Conservation (phyloP, 192 early-diverging fungal genomes). For the Lobulomyces angularis region DNA sequence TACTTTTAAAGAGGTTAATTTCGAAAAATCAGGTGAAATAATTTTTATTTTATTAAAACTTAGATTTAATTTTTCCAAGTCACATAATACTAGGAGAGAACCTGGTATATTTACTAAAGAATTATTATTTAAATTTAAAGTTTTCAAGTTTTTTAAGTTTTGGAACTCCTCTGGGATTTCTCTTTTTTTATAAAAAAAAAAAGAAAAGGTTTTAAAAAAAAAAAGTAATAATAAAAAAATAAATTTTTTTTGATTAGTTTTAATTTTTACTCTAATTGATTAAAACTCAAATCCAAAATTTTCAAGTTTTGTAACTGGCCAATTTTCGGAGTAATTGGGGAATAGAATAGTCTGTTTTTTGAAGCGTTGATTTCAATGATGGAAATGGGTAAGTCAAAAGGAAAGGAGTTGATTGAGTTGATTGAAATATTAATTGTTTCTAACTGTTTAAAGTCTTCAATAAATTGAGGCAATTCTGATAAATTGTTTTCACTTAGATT, state of each 20-base stretch:
- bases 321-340: constrained; percentile 32
- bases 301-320: constrained; percentile 21
- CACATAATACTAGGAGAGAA: constrained; percentile 13
- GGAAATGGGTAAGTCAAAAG: constrained; percentile 17
- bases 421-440: constrained; percentile 22
- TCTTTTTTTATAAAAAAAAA: no score
- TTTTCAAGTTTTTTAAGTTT: constrained; percentile 19
- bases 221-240: no score
- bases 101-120: constrained; percentile 24
- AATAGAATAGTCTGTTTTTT: constrained; percentile 33
- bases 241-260: not conserved
- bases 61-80: constrained; percentile 16
- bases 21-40: not conserved
- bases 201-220: no score
- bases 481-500: no score
- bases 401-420: constrained; percentile 35
- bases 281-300: constrained; percentile 17
- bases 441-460: no score
- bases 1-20: not conserved
- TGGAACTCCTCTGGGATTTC: constrained; percentile 25
- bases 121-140: constrained; percentile 20
- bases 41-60: constrained; percentile 30
- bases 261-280: constrained; percentile 27
- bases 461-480: no score
- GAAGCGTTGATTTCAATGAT: constrained; percentile 23